Percentiles rank a stretch among this genome's conserved stretches.
phyloP scores from a whole-genome alignment of 306 rosid species.

The Spatholobus suberectus region DNA sequence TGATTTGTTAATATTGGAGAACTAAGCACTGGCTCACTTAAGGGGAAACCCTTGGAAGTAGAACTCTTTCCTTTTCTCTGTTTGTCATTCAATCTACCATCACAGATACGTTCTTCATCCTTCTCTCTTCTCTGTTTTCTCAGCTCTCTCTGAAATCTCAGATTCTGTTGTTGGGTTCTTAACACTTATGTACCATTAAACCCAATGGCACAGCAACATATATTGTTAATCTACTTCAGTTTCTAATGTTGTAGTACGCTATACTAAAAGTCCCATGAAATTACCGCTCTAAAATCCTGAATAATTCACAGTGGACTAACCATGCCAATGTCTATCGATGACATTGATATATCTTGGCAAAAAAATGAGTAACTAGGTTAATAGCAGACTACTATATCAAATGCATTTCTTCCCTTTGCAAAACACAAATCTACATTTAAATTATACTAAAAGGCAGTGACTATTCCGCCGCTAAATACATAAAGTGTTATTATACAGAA shows the following conservation, averaged over 20 bases:
- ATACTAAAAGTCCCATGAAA: not conserved
- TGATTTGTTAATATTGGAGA: slow-evolving; percentile 7
- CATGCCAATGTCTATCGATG: not conserved
- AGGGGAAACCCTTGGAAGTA: not conserved
- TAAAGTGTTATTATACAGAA: not conserved
- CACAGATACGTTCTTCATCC: not conserved
- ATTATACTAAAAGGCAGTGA: not conserved
- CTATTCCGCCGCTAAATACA: not conserved
- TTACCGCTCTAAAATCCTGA: not conserved
- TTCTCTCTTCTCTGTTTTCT: not conserved
- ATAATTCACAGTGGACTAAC: not conserved
- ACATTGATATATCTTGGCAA: not conserved
- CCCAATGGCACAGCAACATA: slow-evolving; percentile 6
- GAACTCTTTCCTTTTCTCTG: not conserved
- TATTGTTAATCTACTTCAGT: not conserved
- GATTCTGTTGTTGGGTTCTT: not conserved
- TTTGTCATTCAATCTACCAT: not conserved
- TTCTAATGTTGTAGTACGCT: not conserved
- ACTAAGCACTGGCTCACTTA: not conserved
- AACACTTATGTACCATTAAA: not conserved
- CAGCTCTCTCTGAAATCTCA: not conserved
- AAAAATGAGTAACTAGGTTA: not conserved
- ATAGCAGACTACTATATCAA: slow-evolving; percentile 8
- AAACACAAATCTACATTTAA: not conserved
- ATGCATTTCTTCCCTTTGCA: not conserved